Evolutionary conservation across 331 rosid species (phyloP).

Genomic region (Rhamnella rubrinervis): DNA sequence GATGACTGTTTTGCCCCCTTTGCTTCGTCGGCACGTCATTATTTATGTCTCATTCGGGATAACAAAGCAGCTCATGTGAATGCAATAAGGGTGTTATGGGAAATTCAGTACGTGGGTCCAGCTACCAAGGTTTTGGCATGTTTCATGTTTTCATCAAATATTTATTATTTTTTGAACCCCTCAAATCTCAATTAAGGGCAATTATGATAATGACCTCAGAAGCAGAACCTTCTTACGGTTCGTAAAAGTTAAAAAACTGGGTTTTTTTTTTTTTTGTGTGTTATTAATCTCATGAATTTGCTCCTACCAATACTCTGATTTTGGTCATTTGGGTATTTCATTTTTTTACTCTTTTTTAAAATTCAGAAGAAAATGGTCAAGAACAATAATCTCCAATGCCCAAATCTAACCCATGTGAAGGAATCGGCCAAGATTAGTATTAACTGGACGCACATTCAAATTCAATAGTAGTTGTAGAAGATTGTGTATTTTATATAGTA

Average conservation of each 20-base stretch:
- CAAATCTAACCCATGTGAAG: conserved; percentile 10
- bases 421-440: conserved; percentile 1
- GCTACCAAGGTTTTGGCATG: conserved; percentile 13
- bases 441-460: conserved; percentile 5
- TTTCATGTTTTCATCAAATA: not conserved
- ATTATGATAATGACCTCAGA: not conserved
- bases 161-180: not conserved
- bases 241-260: not conserved
- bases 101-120: conserved; percentile 9
- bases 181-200: not conserved
- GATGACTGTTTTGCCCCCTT: not conserved
- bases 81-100: conserved; percentile 5
- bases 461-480: conserved; percentile 9
- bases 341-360: not conserved
- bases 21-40: too few relatives aligned
- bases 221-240: conserved; percentile 4
- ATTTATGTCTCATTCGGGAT: conserved; percentile 8
- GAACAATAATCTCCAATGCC: not conserved
- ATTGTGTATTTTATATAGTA: not conserved
- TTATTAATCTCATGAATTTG: too few relatives aligned
- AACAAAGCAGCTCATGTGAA: not conserved
- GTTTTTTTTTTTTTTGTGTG: not conserved
- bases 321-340: not conserved
- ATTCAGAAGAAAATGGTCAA: too few relatives aligned
- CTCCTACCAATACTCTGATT: not conserved